These are phyloP conservation scores for Alloteropsis semialata DNA, from an alignment of 176 grass and related monocot genomes.

Conservation along the genomic window DNA sequence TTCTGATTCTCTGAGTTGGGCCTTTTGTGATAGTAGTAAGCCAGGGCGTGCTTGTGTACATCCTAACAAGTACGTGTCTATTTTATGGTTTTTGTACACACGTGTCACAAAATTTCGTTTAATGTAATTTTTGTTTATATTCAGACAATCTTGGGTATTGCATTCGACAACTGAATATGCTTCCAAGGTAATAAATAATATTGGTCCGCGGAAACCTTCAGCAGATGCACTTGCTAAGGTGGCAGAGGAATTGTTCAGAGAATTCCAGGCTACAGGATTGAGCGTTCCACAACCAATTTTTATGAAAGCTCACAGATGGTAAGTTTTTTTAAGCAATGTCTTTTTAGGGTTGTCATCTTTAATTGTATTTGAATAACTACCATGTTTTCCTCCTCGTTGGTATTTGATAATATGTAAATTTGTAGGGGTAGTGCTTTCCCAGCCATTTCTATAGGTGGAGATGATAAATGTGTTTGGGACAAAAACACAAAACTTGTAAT, in stretches of 20 bases:
- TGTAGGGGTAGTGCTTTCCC: slow-evolving; percentile 81
- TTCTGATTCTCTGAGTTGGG: slow-evolving; percentile 75
- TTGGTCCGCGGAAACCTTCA: slow-evolving; percentile 69
- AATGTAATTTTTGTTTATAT: slow-evolving; percentile 21
- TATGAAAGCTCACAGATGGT: slow-evolving; percentile 98
- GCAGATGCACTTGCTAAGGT: slow-evolving; percentile 74
- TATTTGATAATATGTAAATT: slow-evolving; percentile 24
- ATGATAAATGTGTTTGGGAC: slow-evolving; percentile 83
- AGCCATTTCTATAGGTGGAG: slow-evolving; percentile 46
- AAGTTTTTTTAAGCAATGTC: slow-evolving; percentile 29
- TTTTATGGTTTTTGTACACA: neutral
- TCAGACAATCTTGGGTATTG: slow-evolving; percentile 80
- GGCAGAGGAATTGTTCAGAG: slow-evolving; percentile 72
- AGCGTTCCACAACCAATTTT: slow-evolving; percentile 72
- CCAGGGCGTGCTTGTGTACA: slow-evolving; percentile 48
- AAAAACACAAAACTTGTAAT: slow-evolving; percentile 63
- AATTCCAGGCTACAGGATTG: slow-evolving; percentile 73
- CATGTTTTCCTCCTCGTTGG: neutral
- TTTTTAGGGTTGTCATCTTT: slow-evolving; percentile 11
- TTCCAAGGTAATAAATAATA: slow-evolving; percentile 47
- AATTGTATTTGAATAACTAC: neutral
- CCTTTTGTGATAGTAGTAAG: slow-evolving; percentile 85
- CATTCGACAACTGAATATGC: slow-evolving; percentile 92
- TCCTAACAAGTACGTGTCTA: slow-evolving; percentile 47
- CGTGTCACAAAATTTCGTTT: neutral